These are phyloP conservation scores for Neurospora tetrasperma DNA, from an alignment of 495 filamentous ascomycete genomes.

Conservation along the genomic window DNA sequence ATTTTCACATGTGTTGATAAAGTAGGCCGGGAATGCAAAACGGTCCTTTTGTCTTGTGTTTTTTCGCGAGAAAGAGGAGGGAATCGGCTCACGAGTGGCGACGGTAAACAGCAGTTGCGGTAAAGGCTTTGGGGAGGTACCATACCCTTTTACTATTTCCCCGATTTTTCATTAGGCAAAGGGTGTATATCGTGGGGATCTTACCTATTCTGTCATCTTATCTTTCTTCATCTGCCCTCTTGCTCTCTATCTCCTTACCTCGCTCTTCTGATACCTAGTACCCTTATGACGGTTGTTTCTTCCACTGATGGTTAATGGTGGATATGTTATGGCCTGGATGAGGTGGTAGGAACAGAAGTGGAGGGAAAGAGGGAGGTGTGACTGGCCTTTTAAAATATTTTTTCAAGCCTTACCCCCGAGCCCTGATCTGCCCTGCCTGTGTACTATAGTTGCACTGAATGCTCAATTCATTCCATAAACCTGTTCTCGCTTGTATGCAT, in stretches of 20 bases:
- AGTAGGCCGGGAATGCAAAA: constrained; percentile 15
- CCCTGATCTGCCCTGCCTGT: neutral
- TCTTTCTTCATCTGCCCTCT: constrained; percentile 3
- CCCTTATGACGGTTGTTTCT: neutral
- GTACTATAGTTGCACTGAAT: constrained; percentile 11
- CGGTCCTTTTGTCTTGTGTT: constrained; percentile 6
- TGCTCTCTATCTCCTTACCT: constrained; percentile 2
- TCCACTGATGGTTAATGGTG: neutral
- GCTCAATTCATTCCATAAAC: constrained; percentile 22
- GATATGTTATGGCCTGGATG: neutral
- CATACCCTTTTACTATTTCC: neutral
- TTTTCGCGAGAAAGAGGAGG: neutral
- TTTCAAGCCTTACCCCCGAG: neutral
- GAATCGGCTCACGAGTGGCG: neutral
- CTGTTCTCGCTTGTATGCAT: neutral
- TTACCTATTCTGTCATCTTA: constrained; percentile 6
- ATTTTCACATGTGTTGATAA: constrained; percentile 13
- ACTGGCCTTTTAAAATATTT: neutral
- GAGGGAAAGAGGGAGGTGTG: neutral
- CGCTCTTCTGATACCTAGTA: neutral
- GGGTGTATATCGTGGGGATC: neutral
- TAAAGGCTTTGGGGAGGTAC: neutral
- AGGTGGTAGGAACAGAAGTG: neutral
- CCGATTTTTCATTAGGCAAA: neutral
- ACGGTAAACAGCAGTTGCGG: neutral